Evolutionary conservation across 768 basidiomycete species (phyloP).

Genomic region (Ramaria sp.): DNA sequence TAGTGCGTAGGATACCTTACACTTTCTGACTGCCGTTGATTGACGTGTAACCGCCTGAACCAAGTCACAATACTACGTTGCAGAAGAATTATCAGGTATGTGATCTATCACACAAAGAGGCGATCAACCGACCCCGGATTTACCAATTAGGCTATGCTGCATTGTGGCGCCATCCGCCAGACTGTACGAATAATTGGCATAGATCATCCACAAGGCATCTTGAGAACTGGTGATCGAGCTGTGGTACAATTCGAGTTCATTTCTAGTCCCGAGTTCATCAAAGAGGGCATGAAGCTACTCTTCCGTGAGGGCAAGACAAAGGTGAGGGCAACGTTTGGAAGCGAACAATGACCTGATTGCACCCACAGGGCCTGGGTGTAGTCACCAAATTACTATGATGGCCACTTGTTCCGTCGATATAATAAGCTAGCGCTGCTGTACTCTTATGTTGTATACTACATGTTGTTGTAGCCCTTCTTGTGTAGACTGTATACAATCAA

Average conservation of each 20-base stretch:
- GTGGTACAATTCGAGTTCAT: slow-evolving; percentile 95
- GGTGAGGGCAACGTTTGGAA: slow-evolving; percentile 28
- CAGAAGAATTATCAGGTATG: slow-evolving; percentile 87
- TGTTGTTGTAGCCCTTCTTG: not conserved
- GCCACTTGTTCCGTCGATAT: not conserved
- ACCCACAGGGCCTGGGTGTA: slow-evolving; percentile 16
- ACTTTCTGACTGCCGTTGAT: not conserved
- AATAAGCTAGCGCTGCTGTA: too few relatives aligned
- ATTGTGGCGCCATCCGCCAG: slow-evolving; percentile 86
- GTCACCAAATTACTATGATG: slow-evolving; percentile 16
- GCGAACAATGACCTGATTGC: not conserved
- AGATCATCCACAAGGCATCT: slow-evolving; percentile 80
- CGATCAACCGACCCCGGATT: not conserved
- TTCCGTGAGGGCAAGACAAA: slow-evolving; percentile 97
- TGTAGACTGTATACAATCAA: not conserved
- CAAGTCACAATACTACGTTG: slow-evolving; percentile 88
- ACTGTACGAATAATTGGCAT: slow-evolving; percentile 85
- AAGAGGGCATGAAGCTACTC: slow-evolving; percentile 86
- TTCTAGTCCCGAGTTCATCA: slow-evolving; percentile 82
- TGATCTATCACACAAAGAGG: not conserved
- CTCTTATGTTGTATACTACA: too few relatives aligned
- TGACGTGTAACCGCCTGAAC: not conserved
- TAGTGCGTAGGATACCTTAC: slow-evolving; percentile 45
- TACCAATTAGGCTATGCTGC: slow-evolving; percentile 66
- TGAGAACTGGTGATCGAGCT: slow-evolving; percentile 91